Evolutionary conservation across 2,329 filamentous ascomycete genomes (phyloP), one percentile per base, ranked within the genome.

Genomic region (Tolypocladium capitatum): DNA sequence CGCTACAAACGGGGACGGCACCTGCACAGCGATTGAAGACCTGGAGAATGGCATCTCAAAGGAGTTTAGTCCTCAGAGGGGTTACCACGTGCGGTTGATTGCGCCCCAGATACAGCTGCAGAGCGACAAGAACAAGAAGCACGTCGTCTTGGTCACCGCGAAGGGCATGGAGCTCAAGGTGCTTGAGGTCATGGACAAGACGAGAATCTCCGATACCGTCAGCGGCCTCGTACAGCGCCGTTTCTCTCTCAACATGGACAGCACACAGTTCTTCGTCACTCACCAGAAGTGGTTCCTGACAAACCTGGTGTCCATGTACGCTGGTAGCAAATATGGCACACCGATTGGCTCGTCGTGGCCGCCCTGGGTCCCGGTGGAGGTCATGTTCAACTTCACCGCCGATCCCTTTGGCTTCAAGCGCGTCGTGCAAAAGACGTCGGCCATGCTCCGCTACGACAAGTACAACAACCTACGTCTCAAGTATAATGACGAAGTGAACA

Each of bases 91-190:
- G 52, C 86, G 90, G 34, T 77, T 99, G 36, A 96, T 98, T 57
- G 92, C 91, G 6, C 92, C 92, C 14, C 92, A 99, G 63, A 96
- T 99, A 50, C 92, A 99, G 63, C 75, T 99, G 41, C 91, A 98
- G 62, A 97, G 92, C 63, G 92, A 98, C 61, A 97, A 96, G 73
- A 97, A 98, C 64, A 84, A 84, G 52, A 95, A 94, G 64, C 86
- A 94, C 49, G 92, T 94, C n/a, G 85, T 96, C 5, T 74, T 99
- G n/a, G 83, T 97, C 43, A 92, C 91, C 3, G 89, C 90, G 28
- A 97, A 97, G 66, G 88, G 90, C 46, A 98, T 98, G 89, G 90
- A 97, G 64, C 78, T 97, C 48, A 97, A 97, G 69, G 86, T 98
- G 11, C 80, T 98, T 20, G 91, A 96, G 55, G 91, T 98, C 58